Evolutionary conservation across 2,329 filamentous ascomycete genomes (phyloP).

Genomic region (Fusarium metavorans): DNA sequence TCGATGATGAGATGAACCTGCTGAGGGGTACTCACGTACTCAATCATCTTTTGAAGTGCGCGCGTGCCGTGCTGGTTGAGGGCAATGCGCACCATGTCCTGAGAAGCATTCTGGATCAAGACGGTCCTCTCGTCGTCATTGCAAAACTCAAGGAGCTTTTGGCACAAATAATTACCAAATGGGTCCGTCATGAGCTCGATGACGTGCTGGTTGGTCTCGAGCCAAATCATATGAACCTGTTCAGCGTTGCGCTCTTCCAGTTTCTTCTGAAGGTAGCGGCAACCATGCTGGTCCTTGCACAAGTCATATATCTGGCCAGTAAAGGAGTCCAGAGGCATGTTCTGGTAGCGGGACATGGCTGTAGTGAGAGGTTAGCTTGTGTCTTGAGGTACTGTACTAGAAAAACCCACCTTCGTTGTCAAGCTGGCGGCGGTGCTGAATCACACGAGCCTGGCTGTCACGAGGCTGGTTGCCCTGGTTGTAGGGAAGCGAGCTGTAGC

Average conservation of each 20-base stretch:
- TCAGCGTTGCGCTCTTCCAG: constrained; percentile 89
- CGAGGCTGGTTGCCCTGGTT: constrained; percentile 67
- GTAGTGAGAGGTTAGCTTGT: constrained; percentile 44
- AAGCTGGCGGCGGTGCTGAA: constrained; percentile 79
- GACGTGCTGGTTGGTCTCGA: constrained; percentile 92
- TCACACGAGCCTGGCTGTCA: constrained; percentile 81
- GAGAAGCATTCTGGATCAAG: constrained; percentile 89
- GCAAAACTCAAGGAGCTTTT: constrained; percentile 96
- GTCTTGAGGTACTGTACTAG: not conserved
- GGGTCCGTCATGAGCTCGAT: constrained; percentile 99
- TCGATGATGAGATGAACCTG: constrained; percentile 91
- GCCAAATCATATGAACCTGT: constrained; percentile 91
- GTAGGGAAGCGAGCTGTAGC: constrained; percentile 65
- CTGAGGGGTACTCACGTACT: constrained; percentile 87
- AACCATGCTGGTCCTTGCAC: constrained; percentile 98
- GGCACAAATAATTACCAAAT: constrained; percentile 98
- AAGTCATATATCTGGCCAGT: constrained; percentile 86
- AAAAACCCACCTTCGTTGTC: constrained; percentile 73
- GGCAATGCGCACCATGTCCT: constrained; percentile 91
- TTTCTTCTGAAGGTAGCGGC: constrained; percentile 96
- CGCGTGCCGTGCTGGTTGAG: constrained; percentile 97
- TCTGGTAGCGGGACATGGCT: constrained; percentile 85
- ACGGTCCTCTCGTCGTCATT: constrained; percentile 94
- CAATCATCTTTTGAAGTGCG: constrained; percentile 99
- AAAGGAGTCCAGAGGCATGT: constrained; percentile 84